These are phyloP conservation scores for Smittium culicis DNA, from an alignment of 371 early-diverging fungal genomes.

Conservation along the genomic window DNA sequence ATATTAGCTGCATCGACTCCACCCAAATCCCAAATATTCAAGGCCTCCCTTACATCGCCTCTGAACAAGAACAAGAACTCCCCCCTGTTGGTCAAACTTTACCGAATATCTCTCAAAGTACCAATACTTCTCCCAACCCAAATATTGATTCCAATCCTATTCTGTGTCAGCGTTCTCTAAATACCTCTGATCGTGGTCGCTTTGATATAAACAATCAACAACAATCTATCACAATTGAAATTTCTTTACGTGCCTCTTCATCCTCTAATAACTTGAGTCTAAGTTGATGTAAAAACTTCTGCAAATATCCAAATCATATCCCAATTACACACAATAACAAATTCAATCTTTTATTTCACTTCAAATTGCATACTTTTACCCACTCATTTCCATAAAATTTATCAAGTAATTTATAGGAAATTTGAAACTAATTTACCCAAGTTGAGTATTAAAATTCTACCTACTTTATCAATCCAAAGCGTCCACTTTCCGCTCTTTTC, in stretches of 20 bases:
- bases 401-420: no score
- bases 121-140: background rate
- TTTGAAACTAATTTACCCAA: no score
- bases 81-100: background rate
- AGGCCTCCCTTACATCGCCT: background rate
- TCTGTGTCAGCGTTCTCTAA: slow-evolving; percentile 1
- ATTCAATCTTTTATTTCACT: no score
- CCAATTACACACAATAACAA: no score
- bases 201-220: background rate
- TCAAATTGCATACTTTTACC: no score
- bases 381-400: no score
- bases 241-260: background rate
- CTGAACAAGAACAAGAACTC: background rate
- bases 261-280: background rate
- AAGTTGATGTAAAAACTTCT: no score
- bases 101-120: background rate
- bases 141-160: background rate
- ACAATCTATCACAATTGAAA: background rate
- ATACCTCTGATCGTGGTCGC: background rate
- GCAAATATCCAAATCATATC: no score
- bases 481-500: no score
- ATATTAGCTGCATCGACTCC: background rate
- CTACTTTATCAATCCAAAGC: no score
- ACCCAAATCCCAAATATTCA: background rate
- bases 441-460: no score